A percentile compares a stretch with the other conserved stretches of the same genome.
Conservation (phyloP, 768 basidiomycete genomes). For the Mycena latifolia region DNA sequence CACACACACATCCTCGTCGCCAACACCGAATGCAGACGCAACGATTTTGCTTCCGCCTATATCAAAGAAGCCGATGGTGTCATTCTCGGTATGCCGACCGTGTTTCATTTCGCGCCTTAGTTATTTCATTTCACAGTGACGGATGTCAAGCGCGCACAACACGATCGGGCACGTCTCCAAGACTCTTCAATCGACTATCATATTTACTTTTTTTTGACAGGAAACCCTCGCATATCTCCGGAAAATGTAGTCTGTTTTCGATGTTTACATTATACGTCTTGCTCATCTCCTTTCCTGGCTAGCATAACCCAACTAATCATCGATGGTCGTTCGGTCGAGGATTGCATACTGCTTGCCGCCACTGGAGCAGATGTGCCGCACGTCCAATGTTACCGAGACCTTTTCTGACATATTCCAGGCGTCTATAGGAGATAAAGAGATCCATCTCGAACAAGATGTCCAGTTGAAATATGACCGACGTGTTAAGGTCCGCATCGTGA, state of each 20-base stretch:
- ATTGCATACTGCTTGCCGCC: too few species aligned
- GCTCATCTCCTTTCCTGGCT: too few species aligned
- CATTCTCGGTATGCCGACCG: constrained; percentile 8
- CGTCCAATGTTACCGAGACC: too few species aligned
- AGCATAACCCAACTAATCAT: constrained; percentile 6
- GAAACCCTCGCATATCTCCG: background rate
- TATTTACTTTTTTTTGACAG: background rate
- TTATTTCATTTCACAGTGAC: background rate
- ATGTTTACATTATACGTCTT: too few species aligned
- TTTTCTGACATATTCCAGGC: background rate
- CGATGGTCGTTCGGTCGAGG: constrained; percentile 1
- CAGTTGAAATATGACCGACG: background rate
- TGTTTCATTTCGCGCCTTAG: too few species aligned
- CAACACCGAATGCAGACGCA: too few species aligned
- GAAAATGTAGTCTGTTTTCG: background rate
- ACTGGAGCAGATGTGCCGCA: too few species aligned
- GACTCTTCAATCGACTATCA: background rate
- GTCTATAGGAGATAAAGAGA: background rate
- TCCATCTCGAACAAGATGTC: background rate
- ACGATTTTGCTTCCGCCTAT: background rate
- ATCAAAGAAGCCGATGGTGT: constrained; percentile 5
- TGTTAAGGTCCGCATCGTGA: background rate
- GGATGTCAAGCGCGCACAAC: constrained; percentile 12
- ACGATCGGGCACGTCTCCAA: constrained; percentile 14
- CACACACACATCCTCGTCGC: too few species aligned